Evolutionary conservation across 345 rosid species (phyloP), one percentile per base, ranked within the genome.

Genomic region (Arabidopsis arenosa): DNA sequence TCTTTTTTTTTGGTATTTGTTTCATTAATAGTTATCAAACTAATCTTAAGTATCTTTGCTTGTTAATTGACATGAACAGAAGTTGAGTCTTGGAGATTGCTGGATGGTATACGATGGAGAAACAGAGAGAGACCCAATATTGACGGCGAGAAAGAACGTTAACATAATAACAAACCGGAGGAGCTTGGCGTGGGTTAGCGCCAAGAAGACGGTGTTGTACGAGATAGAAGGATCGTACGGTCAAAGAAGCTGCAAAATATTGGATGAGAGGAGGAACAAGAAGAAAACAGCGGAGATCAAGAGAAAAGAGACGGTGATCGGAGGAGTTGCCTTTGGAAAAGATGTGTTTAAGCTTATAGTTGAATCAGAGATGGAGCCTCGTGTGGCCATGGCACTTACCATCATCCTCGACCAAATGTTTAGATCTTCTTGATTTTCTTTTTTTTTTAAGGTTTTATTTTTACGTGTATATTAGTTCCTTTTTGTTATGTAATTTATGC

Each of bases 351-450:
- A 86, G 7, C 90, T 95, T 9, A 55, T 88, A 1, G 87, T 95
- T 54, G 89, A 84, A 67, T 84, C 92, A 2, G 93, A 84, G 48
- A 83, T 90, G 73, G 88, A 85, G n/a, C 48, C 69, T 1, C 57
- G 89, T 2, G 71, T 84, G 1, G 97, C 97, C 39, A 92, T 92
- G 99, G 91, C 96, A 3, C 61, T 95, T 0, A 91, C 90, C 74
- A 90, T 92, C 72, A 85, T 92, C 41, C 93, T 95, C 5, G 97
- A 92, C 64, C 96, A 90, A 80, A 95, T 95, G 99, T 92, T 82
- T 73, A 85, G 88, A 58, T 90, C 97, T 43, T 66, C 68, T 54
- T 82, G 68, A 77, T 23, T 66, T 66, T 64, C 5, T 11, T 9
- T 48, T 48, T 48, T 48, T 54, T 10, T 63, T 3, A 66, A 66